Evolutionary conservation across 306 rosid species (phyloP).

Genomic region (Lagenaria siceraria): DNA sequence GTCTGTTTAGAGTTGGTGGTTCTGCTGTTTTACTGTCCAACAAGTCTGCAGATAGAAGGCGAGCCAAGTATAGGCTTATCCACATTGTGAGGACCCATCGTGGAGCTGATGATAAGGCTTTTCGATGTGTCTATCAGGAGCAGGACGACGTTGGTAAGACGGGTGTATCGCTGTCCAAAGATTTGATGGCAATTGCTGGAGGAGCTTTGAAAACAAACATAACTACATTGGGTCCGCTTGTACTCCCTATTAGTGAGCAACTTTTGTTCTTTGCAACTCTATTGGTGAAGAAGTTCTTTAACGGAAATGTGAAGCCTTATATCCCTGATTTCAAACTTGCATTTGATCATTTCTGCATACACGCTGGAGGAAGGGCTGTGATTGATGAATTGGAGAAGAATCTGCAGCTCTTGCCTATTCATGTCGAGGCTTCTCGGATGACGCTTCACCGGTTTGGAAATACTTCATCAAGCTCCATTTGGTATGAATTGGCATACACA

Average conservation of each 20-base stretch:
- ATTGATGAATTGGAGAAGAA: constrained; percentile 81
- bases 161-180: constrained; percentile 66
- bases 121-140: constrained; percentile 56
- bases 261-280: constrained; percentile 49
- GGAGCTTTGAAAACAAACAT: constrained; percentile 63
- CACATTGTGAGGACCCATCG: constrained; percentile 62
- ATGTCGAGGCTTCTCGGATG: constrained; percentile 84
- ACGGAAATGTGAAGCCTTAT: constrained; percentile 45
- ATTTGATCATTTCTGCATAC: constrained; percentile 71
- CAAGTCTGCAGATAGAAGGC: constrained; percentile 30
- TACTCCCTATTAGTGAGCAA: constrained; percentile 76
- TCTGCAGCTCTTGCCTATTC: constrained; percentile 40
- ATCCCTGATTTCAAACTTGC: constrained; percentile 74
- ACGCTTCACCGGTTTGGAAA: constrained; percentile 69
- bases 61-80: constrained; percentile 54
- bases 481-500: constrained; percentile 62
- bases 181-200: constrained; percentile 70
- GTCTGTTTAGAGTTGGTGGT: constrained; percentile 60
- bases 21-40: constrained; percentile 44
- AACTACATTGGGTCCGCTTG: constrained; percentile 64
- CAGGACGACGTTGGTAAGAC: constrained; percentile 60
- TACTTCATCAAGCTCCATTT: constrained; percentile 76
- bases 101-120: constrained; percentile 65
- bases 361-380: constrained; percentile 73
- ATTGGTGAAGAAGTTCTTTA: constrained; percentile 38